Base-by-base conservation (phyloP, 2,329 filamentous ascomycete genomes). In the Chrysosporium keratinophilum region DNA sequence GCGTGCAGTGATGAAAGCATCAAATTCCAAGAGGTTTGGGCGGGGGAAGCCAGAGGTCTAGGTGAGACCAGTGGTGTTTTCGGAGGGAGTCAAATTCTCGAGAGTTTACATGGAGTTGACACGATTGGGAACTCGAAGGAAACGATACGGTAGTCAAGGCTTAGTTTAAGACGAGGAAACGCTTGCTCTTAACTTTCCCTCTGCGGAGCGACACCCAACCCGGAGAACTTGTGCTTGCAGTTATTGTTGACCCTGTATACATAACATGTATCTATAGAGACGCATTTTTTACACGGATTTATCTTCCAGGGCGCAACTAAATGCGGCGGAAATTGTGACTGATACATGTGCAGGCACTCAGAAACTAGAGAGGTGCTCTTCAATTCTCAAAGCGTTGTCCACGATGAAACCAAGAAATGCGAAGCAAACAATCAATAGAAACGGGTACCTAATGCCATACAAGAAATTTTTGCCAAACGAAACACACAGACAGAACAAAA, bases 1-100 rank as follows among this genome's bases (percentile, higher is more conserved):
- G 91, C 90, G 14, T 86, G 88, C 42, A 95, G 89, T 64, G 90
- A 97, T 69, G 84, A 88, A 65, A 94, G 82, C 61, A 85, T 97
- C 68, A 93, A 93, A 65, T 97, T 97, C 63, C 89, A 97, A 68
- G 90, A 97, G 71, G 82, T 98, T 10, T 97, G 90, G 93, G 78
- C 79, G n/a, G 78, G 80, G 1, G 73, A 77, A 40, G 76, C 73
- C 60, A 83, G 79, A 63, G 71, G 74, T 7, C 78, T 76, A 17
- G 69, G 74, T 19, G 67, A 74, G 50, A 74, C 76, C 12, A 74
- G 73, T 41, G 82, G 86, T 1, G 73, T 87, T 58, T 73, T 95
- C 20, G 87, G 86, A 11, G 87, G 88, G 3, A 94, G 88, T 69
- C 83, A 86, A 66, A 94, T 96, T 58, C 76, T 95, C 33, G 89